Conservation (phyloP, 805 yeast species). For the Saturnispora sanitii region DNA sequence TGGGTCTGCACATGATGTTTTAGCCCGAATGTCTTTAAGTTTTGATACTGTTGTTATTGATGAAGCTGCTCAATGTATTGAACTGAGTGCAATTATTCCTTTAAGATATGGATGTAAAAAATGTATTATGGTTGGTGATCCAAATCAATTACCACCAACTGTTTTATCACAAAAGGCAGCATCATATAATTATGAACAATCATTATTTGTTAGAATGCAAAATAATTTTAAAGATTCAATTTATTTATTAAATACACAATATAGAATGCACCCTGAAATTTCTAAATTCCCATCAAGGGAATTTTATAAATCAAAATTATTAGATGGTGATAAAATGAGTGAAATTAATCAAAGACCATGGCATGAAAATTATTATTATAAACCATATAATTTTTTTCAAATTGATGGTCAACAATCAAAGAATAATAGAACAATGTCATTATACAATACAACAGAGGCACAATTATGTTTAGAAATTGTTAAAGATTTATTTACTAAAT, state of each 20-base stretch:
- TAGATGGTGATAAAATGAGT: slow-evolving; percentile 73
- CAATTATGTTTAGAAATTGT: slow-evolving; percentile 60
- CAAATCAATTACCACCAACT: slow-evolving; percentile 95
- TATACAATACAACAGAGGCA: slow-evolving; percentile 64
- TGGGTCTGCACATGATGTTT: slow-evolving; percentile 86
- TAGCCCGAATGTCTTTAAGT: slow-evolving; percentile 60
- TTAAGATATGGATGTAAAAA: slow-evolving; percentile 80
- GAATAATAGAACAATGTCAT: slow-evolving; percentile 56
- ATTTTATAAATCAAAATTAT: slow-evolving; percentile 63
- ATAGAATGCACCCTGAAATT: slow-evolving; percentile 95
- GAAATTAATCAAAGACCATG: slow-evolving; percentile 54
- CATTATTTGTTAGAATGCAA: slow-evolving; percentile 90
- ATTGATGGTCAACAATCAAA: slow-evolving; percentile 56
- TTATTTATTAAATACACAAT: slow-evolving; percentile 77
- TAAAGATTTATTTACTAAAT: slow-evolving; percentile 38
- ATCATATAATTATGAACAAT: slow-evolving; percentile 71
- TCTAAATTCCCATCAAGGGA: slow-evolving; percentile 77
- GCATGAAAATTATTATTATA: slow-evolving; percentile 50
- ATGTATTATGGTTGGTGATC: slow-evolving; percentile 98
- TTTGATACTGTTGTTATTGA: slow-evolving; percentile 91
- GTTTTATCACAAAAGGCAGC: slow-evolving; percentile 87
- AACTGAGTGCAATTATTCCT: slow-evolving; percentile 84
- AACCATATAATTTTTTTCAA: slow-evolving; percentile 77
- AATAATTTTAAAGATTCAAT: slow-evolving; percentile 49
- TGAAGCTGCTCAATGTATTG: slow-evolving; percentile 97